Conservation (phyloP, 2,329 filamentous ascomycete genomes). For the Cyclaneusma minus region DNA sequence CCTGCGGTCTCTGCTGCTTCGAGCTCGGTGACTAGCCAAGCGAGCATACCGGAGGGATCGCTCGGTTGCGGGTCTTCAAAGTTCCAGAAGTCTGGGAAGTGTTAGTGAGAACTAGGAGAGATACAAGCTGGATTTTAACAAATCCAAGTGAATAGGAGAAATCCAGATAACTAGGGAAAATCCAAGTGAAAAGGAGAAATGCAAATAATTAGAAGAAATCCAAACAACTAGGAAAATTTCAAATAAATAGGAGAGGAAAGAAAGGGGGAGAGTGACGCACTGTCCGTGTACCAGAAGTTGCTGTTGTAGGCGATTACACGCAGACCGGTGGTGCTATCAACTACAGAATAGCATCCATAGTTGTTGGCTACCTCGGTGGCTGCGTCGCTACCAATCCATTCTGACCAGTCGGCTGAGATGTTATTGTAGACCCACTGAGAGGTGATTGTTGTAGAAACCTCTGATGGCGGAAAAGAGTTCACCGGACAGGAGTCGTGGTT, state of each 20-base stretch:
- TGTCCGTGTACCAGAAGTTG: constrained; percentile 24
- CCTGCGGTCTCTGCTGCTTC: constrained; percentile 20
- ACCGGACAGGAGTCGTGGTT: constrained; percentile 24
- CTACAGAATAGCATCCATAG: constrained; percentile 22
- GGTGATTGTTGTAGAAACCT: constrained; percentile 13
- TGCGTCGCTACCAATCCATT: constrained; percentile 17
- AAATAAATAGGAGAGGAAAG: no score
- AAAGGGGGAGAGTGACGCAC: no score
- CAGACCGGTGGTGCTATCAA: constrained; percentile 17
- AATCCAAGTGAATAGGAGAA: no score
- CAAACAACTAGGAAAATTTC: no score
- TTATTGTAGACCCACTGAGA: constrained; percentile 24
- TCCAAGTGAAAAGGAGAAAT: no score
- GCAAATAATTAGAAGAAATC: no score
- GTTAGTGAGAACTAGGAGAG: no score
- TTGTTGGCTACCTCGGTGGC: constrained; percentile 13
- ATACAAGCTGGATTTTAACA: no score
- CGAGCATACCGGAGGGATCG: constrained; percentile 21
- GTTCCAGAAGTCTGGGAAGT: constrained; percentile 21
- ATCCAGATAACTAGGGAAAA: no score
- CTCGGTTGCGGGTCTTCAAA: constrained; percentile 21
- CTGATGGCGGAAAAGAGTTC: constrained; percentile 19
- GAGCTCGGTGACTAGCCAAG: constrained; percentile 23
- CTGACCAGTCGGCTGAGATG: constrained; percentile 19
- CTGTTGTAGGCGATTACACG: constrained; percentile 27